Evolutionary conservation across 2,329 filamentous ascomycete genomes (phyloP).

Genomic region (Exophiala sp.): DNA sequence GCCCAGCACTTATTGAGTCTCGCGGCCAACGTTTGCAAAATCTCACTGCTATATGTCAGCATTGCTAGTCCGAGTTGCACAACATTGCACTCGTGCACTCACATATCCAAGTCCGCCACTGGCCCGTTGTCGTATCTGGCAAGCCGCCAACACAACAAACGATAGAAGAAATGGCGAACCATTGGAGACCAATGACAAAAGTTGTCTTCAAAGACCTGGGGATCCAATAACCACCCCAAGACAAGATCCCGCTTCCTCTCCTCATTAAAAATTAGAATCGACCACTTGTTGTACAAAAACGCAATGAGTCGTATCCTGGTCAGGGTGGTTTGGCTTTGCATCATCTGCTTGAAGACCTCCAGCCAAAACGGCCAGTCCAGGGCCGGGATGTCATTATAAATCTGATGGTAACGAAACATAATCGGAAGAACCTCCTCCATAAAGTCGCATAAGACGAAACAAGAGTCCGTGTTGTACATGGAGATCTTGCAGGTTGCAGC

Average conservation of each 20-base stretch:
- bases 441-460: constrained; percentile 88
- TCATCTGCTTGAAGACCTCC: constrained; percentile 71
- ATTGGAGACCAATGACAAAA: constrained; percentile 96
- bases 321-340: constrained; percentile 81
- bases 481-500: constrained; percentile 72
- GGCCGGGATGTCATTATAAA: constrained; percentile 46
- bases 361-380: constrained; percentile 85
- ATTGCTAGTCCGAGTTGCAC: neutral
- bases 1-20: constrained; percentile 72
- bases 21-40: constrained; percentile 64
- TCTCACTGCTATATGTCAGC: constrained; percentile 49
- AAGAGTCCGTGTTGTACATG: constrained; percentile 75
- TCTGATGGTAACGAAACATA: constrained; percentile 57
- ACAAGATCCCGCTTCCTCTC: constrained; percentile 68
- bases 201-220: constrained; percentile 71
- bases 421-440: constrained; percentile 75
- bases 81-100: constrained; percentile 38
- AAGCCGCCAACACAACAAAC: constrained; percentile 82
- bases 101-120: constrained; percentile 64
- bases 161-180: constrained; percentile 91
- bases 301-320: constrained; percentile 82
- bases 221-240: constrained; percentile 69
- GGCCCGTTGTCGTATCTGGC: constrained; percentile 71
- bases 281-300: constrained; percentile 78
- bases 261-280: constrained; percentile 63